Evolutionary conservation across 306 rosid species (phyloP), one percentile per base, ranked within the genome.

Genomic region (Vigna hirtella): DNA sequence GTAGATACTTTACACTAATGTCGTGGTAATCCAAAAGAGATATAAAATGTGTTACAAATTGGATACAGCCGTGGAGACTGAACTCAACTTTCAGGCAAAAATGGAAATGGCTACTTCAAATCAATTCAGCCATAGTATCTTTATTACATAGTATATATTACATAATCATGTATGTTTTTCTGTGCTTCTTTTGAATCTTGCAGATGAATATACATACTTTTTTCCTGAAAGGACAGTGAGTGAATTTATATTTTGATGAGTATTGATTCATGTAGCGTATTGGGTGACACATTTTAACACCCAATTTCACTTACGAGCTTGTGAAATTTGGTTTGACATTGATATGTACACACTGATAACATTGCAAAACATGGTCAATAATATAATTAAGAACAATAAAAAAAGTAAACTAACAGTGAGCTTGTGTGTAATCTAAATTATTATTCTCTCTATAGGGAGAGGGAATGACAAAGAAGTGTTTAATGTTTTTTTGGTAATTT

Each of bases 221-320:
- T 42, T 30, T 11, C 32, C n/a, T n/a, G 30, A 38, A 65, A 38
- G 9, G 16, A 50, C 65, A 43, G 47, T 13, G 30, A 52, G 45
- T n/a, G 5, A 2, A 65, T 40, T 55, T 77, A 45, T 50, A 61
- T 61, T 53, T 22, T 30, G 26, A 61, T 64, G 55, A 49, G 30
- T 79, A 32, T 43, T 64, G 56, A 72, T 65, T 76, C 32, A n/a
- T 63, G 16, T 76, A 40, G 18, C 61, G 40, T 45, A 10, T 30
- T 51, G 51, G 24, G 50, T 30, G 22, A 22, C 16, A 40, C 53
- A 43, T 69, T 84, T 51, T 32, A 52, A 9, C 14, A 36, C 45
- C 8, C 66, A 69, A 59, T 78, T 74, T 63, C 78, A 43, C 42
- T 45, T 52, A 42, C 13, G 68, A 36, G 75, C 66, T 38, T 75